phyloP scores from a whole-genome alignment of 352 stramenopile species.

The Lagenidium giganteum region DNA sequence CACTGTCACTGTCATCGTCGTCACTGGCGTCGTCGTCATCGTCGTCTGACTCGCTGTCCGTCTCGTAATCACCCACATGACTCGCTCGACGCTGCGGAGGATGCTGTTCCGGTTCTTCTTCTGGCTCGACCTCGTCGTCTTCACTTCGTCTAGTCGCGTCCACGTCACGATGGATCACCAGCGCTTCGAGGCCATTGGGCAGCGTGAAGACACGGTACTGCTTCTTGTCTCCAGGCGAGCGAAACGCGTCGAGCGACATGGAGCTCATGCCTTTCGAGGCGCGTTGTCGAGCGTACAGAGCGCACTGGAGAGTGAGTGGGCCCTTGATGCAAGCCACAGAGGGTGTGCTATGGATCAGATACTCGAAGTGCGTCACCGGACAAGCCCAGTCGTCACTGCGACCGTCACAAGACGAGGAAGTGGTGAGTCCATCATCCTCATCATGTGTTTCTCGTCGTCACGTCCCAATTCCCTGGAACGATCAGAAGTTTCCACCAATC shows the following conservation, averaged over 20 bases:
- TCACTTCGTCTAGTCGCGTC: background rate
- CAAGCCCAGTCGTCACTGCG: no score
- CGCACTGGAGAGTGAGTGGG: background rate
- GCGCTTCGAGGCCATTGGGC: slow-evolving; percentile 38
- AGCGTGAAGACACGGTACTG: slow-evolving; percentile 46
- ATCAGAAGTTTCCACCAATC: no score
- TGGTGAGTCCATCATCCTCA: no score
- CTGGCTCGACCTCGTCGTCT: slow-evolving; percentile 3
- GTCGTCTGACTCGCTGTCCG: slow-evolving; percentile 8
- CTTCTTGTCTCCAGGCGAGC: slow-evolving; percentile 39
- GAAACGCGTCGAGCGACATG: slow-evolving; percentile 32
- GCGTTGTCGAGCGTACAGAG: background rate
- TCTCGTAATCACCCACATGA: slow-evolving; percentile 17
- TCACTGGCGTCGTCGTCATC: slow-evolving; percentile 6
- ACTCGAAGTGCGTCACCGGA: no score
- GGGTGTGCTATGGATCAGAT: no score
- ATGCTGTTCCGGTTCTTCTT: slow-evolving; percentile 11
- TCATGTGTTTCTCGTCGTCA: no score
- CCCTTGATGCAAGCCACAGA: no score
- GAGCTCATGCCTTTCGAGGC: background rate
- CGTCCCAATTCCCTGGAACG: no score
- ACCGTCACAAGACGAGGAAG: no score
- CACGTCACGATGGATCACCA: slow-evolving; percentile 23
- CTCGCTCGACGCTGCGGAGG: slow-evolving; percentile 8
- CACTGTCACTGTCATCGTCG: slow-evolving; percentile 2